A percentile compares a stretch with the other conserved stretches of the same genome.
These are phyloP conservation scores for Leccinum subgranulosum DNA, from an alignment of 768 basidiomycete species.

Conservation along the genomic window DNA sequence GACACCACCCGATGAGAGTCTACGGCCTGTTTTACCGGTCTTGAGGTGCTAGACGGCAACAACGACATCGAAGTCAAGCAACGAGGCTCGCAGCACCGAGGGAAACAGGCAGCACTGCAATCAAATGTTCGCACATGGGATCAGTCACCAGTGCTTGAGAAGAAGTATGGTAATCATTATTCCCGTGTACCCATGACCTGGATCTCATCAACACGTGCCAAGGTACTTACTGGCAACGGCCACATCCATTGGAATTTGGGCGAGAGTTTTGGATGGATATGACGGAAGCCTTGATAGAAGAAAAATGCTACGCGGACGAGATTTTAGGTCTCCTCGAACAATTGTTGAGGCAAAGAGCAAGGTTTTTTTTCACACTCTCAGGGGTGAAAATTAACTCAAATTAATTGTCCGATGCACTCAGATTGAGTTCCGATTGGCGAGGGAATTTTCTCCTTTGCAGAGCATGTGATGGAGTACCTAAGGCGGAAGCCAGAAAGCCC, in stretches of 20 bases:
- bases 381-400: no score
- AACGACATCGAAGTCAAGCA: conserved; percentile 1
- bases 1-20: conserved; percentile 9
- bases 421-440: no score
- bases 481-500: no score
- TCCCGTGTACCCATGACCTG: neutral
- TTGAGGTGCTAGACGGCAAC: conserved; percentile 8
- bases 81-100: neutral
- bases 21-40: conserved; percentile 17
- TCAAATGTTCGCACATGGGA: neutral
- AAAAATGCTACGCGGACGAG: neutral
- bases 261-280: neutral
- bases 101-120: neutral
- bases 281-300: neutral
- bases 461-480: no score
- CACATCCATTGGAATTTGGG: neutral
- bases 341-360: no score
- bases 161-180: neutral
- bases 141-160: neutral
- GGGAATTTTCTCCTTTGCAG: no score
- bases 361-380: no score
- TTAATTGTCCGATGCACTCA: no score
- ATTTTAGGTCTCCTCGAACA: neutral
- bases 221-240: neutral
- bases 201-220: conserved; percentile 7